These are phyloP conservation scores for Penicillium sp. DNA, from an alignment of 2,329 filamentous ascomycete species.

Conservation along the genomic window DNA sequence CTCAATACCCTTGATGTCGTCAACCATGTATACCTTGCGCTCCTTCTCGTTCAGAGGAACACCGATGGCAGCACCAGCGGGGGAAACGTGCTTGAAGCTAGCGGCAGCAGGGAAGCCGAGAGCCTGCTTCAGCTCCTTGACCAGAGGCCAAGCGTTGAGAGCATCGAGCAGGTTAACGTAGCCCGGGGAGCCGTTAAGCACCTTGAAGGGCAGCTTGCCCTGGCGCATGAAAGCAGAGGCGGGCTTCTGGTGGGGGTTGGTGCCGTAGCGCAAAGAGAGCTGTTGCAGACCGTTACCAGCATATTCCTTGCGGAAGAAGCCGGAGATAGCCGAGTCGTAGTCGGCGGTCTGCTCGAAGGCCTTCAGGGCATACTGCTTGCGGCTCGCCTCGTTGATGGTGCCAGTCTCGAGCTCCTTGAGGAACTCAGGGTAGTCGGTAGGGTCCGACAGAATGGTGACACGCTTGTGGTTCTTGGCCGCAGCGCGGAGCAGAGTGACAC, in stretches of 20 bases:
- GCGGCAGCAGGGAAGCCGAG: constrained; percentile 85
- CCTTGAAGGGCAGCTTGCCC: constrained; percentile 84
- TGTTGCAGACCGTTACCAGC: constrained; percentile 79
- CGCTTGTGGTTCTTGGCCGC: constrained; percentile 97
- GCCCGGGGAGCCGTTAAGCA: constrained; percentile 79
- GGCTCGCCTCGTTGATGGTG: constrained; percentile 76
- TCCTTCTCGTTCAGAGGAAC: constrained; percentile 79
- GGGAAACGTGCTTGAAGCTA: constrained; percentile 98
- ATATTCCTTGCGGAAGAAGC: constrained; percentile 97
- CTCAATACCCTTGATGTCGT: constrained; percentile 86
- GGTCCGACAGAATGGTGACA: constrained; percentile 93
- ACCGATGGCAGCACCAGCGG: constrained; percentile 90
- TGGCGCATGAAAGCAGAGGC: constrained; percentile 74
- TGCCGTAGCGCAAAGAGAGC: constrained; percentile 82
- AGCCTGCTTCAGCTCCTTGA: constrained; percentile 90
- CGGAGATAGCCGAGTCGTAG: constrained; percentile 90
- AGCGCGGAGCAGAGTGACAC: constrained; percentile 90
- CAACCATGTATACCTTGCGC: constrained; percentile 97
- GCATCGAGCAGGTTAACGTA: constrained; percentile 98
- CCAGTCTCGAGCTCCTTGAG: constrained; percentile 81
- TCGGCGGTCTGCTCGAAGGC: constrained; percentile 97
- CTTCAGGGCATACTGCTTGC: constrained; percentile 89
- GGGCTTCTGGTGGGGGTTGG: constrained; percentile 97
- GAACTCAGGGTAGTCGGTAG: constrained; percentile 89
- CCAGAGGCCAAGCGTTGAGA: constrained; percentile 92